Percentiles rank a stretch among this genome's conserved stretches.
Evolutionary conservation across 108 stramenopile genomes (phyloP).

Genomic region (Nannochloropsis gaditana): DNA sequence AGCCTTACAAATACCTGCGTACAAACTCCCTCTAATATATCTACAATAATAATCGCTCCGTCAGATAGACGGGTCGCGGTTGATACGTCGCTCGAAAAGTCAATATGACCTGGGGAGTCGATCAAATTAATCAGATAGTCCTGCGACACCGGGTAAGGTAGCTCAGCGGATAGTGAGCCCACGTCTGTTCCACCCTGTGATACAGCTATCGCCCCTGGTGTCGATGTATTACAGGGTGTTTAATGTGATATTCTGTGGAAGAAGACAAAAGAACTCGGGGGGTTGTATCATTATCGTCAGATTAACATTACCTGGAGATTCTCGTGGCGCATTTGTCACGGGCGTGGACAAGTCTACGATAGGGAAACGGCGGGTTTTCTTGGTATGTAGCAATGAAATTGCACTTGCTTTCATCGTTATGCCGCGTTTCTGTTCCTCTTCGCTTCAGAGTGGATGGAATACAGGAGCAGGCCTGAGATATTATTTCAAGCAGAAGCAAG

Average conservation of each 20-base stretch:
- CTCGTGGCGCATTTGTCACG: background rate
- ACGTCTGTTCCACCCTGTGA: no score
- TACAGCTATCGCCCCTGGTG: background rate
- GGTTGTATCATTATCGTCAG: no score
- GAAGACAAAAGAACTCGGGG: no score
- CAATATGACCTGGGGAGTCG: constrained; percentile 96
- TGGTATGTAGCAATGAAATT: background rate
- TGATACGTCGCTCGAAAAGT: constrained; percentile 88
- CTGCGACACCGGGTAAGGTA: constrained; percentile 7
- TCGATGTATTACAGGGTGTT: background rate
- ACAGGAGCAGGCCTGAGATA: background rate
- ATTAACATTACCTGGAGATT: background rate
- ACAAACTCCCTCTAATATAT: constrained; percentile 63
- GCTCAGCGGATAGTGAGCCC: background rate
- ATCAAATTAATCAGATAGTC: constrained; percentile 80
- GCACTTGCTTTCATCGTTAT: constrained; percentile 80
- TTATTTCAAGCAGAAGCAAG: background rate
- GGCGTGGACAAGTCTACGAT: no score
- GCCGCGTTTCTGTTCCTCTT: constrained; percentile 85
- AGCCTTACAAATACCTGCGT: constrained; percentile 15
- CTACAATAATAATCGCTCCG: constrained; percentile 84
- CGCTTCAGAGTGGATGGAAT: constrained; percentile 36
- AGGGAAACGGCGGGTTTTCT: background rate
- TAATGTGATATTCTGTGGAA: no score
- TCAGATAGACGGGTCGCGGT: constrained; percentile 86